phyloP scores from a whole-genome alignment of 140 eudicot species.

The Erigeron philadelphicus region DNA sequence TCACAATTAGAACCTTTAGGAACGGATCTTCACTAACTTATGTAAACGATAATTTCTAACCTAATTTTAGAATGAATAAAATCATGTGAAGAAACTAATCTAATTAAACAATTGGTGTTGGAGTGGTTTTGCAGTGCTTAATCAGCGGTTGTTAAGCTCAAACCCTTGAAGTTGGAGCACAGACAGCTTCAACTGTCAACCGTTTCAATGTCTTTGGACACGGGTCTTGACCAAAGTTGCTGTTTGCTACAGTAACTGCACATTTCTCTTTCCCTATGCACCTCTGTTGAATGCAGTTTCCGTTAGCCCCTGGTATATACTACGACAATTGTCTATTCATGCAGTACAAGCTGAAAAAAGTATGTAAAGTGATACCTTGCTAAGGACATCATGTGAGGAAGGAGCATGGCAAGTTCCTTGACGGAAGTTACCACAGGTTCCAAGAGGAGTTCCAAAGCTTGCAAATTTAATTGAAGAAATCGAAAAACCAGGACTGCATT shows the following conservation, averaged over 20 bases:
- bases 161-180: constrained; percentile 44
- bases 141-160: constrained; percentile 14
- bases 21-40: constrained; percentile 25
- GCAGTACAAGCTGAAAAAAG: neutral
- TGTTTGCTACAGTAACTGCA: constrained; percentile 69
- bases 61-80: constrained; percentile 20
- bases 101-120: constrained; percentile 14
- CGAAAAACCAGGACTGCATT: constrained; percentile 54
- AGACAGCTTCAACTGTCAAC: constrained; percentile 81
- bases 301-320: constrained; percentile 9
- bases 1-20: constrained; percentile 22
- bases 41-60: constrained; percentile 21
- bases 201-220: constrained; percentile 88
- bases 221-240: constrained; percentile 81
- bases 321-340: constrained; percentile 5
- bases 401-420: constrained; percentile 86
- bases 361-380: constrained; percentile 43
- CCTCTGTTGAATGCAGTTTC: constrained; percentile 41
- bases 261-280: constrained; percentile 82
- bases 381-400: constrained; percentile 49
- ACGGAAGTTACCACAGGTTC: constrained; percentile 70
- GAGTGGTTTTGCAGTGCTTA: neutral
- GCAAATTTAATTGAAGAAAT: constrained; percentile 83
- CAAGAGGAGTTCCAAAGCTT: constrained; percentile 81
- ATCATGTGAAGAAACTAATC: constrained; percentile 11